Evolutionary conservation across 306 rosid genomes (phyloP).

Genomic region (Vigna angularis): DNA sequence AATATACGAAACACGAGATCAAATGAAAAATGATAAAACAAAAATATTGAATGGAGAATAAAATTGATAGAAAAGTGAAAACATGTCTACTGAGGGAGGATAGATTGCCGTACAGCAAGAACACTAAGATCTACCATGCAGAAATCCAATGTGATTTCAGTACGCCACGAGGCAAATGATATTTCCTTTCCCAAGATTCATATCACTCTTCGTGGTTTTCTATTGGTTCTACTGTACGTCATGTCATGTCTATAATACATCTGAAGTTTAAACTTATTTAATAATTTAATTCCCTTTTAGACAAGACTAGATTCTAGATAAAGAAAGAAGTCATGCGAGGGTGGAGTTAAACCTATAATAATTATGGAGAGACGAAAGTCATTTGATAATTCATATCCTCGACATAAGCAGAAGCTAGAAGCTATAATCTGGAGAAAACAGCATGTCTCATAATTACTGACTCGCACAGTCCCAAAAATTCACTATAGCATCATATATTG

Average conservation of each 20-base stretch:
- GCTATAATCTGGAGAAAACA: constrained; percentile 19
- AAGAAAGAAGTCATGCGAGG: constrained; percentile 34
- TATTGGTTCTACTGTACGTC: neutral
- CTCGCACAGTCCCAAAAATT: neutral
- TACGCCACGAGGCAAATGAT: constrained; percentile 17
- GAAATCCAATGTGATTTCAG: constrained; percentile 6
- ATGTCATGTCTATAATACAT: neutral
- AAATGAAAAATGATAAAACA: constrained; percentile 31
- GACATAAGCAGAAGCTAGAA: constrained; percentile 1
- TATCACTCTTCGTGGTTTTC: constrained; percentile 20
- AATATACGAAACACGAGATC: constrained; percentile 22
- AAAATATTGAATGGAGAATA: constrained; percentile 25
- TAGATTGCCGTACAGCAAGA: constrained; percentile 16
- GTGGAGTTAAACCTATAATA: constrained; percentile 16
- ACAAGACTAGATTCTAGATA: constrained; percentile 20
- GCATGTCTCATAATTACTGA: neutral
- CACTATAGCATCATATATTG: neutral
- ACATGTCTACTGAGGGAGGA: constrained; percentile 27
- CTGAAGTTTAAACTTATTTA: constrained; percentile 20
- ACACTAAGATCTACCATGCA: constrained; percentile 30
- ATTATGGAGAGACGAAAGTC: constrained; percentile 19
- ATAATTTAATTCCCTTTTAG: neutral
- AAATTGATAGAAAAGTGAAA: constrained; percentile 34
- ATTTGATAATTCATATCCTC: constrained; percentile 21
- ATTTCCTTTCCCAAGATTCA: constrained; percentile 8